These are phyloP conservation scores for Triticum dicoccoides DNA, from an alignment of 176 grass and related monocot species.

Conservation along the genomic window DNA sequence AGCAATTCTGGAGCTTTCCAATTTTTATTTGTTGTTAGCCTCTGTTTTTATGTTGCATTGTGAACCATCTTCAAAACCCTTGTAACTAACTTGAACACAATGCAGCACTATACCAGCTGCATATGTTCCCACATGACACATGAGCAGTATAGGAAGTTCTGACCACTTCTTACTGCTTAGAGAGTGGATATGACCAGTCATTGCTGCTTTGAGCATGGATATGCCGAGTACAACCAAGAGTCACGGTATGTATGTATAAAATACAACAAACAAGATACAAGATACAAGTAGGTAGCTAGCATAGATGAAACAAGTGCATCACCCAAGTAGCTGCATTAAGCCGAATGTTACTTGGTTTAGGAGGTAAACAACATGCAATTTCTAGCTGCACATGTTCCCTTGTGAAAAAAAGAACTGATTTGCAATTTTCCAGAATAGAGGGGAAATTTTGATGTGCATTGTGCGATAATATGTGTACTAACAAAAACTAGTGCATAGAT, in stretches of 20 bases:
- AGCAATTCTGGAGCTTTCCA: not conserved
- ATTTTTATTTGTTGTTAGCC: not conserved
- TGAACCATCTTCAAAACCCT: not conserved
- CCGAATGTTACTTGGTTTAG: not conserved
- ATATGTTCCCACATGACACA: not conserved
- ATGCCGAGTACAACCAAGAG: not conserved
- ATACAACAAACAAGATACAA: not conserved
- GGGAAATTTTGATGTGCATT: not conserved
- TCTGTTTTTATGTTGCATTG: not conserved
- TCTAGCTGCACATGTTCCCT: not conserved
- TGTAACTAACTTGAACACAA: not conserved
- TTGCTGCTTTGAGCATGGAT: not conserved
- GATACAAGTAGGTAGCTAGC: not conserved
- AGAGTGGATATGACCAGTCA: not conserved
- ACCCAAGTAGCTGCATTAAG: not conserved
- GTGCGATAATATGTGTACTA: not conserved
- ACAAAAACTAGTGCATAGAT: not conserved
- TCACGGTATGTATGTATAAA: not conserved
- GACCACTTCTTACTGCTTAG: not conserved
- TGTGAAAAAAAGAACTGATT: not conserved
- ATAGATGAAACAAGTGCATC: constrained; percentile 4
- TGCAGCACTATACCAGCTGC: not conserved
- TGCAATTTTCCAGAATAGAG: not conserved
- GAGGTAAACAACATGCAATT: not conserved
- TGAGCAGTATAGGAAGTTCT: not conserved